These are phyloP conservation scores for Primulina eburnea DNA, from an alignment of 257 asterid species.

Conservation along the genomic window DNA sequence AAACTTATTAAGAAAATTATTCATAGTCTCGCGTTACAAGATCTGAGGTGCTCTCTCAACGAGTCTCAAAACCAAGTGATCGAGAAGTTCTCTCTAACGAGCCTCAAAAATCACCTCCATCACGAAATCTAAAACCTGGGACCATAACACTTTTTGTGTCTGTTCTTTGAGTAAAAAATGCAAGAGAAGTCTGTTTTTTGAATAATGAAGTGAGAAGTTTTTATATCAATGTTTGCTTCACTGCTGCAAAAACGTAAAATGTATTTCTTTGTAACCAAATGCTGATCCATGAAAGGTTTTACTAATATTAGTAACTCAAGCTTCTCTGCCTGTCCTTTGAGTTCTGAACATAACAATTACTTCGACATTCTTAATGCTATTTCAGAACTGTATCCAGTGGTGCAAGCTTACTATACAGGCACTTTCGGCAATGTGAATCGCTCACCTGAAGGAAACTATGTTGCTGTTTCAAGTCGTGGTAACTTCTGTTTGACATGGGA, in stretches of 20 bases:
- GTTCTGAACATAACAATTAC: constrained; percentile 24
- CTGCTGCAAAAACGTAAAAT: background rate
- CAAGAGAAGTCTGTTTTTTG: background rate
- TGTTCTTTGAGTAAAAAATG: background rate
- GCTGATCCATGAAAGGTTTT: constrained; percentile 1
- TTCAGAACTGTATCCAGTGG: constrained; percentile 99
- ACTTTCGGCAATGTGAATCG: constrained; percentile 89
- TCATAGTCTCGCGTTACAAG: too few species aligned
- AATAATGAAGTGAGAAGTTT: background rate
- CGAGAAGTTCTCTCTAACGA: too few species aligned
- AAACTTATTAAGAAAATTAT: too few species aligned
- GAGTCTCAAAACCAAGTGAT: too few species aligned
- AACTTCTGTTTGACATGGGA: constrained; percentile 98
- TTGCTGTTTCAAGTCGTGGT: constrained; percentile 99
- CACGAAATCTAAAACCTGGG: too few species aligned
- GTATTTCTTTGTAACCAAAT: constrained; percentile 8
- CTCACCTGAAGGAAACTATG: constrained; percentile 93
- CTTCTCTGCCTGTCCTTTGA: constrained; percentile 18
- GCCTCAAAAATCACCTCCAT: too few species aligned
- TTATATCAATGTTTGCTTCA: background rate
- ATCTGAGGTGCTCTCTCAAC: too few species aligned
- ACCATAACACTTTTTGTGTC: too few species aligned
- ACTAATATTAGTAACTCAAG: background rate
- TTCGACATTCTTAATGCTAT: constrained; percentile 34
- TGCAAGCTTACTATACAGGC: constrained; percentile 95